A percentile compares a stretch with the other conserved stretches of the same genome.
Conservation (phyloP, 441 rosid genomes). For the Pelargonium myrrhifolium region DNA sequence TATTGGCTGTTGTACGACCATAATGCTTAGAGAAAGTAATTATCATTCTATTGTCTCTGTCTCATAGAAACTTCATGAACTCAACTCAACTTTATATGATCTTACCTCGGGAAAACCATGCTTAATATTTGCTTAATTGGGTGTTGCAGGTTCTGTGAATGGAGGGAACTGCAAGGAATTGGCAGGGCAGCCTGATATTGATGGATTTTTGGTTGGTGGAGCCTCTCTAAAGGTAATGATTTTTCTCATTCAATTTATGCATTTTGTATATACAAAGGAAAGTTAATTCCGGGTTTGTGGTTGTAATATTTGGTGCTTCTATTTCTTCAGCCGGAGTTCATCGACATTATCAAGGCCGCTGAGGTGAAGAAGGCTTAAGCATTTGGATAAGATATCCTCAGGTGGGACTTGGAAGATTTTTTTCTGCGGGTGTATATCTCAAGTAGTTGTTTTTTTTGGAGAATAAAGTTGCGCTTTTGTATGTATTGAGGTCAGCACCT, state of each 20-base stretch:
- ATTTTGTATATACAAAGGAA: not conserved
- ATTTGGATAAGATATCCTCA: not conserved
- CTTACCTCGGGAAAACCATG: too few species aligned
- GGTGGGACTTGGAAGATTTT: not conserved
- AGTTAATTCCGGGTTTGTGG: not conserved
- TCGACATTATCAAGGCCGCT: conserved; percentile 55
- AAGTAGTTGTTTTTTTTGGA: not conserved
- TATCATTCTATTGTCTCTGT: too few species aligned
- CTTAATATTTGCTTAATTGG: too few species aligned
- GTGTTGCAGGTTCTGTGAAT: conserved; percentile 51
- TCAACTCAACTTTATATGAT: too few species aligned
- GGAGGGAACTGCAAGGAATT: conserved; percentile 61
- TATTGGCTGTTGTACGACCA: too few species aligned
- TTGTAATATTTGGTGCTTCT: not conserved
- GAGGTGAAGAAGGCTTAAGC: conserved; percentile 30
- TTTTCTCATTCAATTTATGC: not conserved
- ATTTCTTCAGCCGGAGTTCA: conserved; percentile 45
- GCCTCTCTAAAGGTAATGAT: conserved; percentile 57
- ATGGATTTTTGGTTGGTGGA: conserved; percentile 75
- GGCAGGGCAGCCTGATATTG: conserved; percentile 52
- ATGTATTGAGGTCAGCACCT: not conserved
- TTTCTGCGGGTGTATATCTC: not conserved
- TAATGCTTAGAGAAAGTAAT: too few species aligned
- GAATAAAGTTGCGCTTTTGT: not conserved
- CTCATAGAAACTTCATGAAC: too few species aligned